phyloP scores from a whole-genome alignment of 176 grass and related monocot genomes.

The Cenchrus americanus region DNA sequence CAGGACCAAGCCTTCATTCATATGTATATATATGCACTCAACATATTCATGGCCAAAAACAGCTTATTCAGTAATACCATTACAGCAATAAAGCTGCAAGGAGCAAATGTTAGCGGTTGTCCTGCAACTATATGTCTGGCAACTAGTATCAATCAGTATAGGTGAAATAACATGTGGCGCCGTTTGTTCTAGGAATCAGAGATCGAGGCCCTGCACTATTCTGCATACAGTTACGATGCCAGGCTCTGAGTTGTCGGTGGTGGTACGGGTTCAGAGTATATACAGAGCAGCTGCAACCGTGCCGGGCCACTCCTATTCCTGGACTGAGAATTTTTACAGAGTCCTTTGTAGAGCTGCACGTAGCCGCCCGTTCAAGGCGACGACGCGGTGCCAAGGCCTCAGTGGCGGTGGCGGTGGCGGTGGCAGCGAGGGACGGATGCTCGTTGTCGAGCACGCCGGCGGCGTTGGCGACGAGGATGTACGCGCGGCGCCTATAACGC shows the following conservation, averaged over 20 bases:
- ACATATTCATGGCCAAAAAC: neutral
- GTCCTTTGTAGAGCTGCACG: too few relatives aligned
- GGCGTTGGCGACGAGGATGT: constrained; percentile 61
- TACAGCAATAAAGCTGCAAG: constrained; percentile 17
- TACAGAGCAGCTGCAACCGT: too few relatives aligned
- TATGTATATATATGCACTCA: neutral
- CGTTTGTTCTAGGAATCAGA: too few relatives aligned
- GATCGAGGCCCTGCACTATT: too few relatives aligned
- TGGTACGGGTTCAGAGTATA: too few relatives aligned
- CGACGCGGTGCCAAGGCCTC: constrained; percentile 49
- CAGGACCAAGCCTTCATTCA: neutral
- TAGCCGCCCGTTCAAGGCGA: constrained; percentile 50
- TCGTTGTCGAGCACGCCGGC: constrained; percentile 52
- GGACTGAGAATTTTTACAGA: too few relatives aligned
- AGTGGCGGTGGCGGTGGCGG: constrained; percentile 47
- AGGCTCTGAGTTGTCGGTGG: too few relatives aligned
- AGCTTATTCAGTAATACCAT: neutral
- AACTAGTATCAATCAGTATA: neutral
- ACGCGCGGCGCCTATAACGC: constrained; percentile 5
- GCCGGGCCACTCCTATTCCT: too few relatives aligned
- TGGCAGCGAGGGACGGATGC: constrained; percentile 37
- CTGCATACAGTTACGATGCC: too few relatives aligned
- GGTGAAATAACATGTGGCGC: neutral
- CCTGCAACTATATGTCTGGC: neutral
- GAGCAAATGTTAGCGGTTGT: neutral